Evolutionary conservation across 768 basidiomycete species (phyloP).

Genomic region (Collybia nuda): DNA sequence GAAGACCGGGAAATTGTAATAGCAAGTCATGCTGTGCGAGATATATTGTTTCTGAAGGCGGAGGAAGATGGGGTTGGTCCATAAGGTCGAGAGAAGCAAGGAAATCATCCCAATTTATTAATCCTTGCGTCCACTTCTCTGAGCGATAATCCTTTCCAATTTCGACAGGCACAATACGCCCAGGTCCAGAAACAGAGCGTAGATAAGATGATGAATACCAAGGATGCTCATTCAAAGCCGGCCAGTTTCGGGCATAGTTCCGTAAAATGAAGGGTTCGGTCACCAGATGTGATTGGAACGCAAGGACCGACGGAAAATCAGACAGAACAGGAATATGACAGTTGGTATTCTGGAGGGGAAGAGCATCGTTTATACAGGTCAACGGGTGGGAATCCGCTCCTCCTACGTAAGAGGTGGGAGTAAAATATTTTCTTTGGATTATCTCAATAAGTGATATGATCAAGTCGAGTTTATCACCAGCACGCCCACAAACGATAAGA

Average conservation of each 20-base stretch:
- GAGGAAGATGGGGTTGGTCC: slow-evolving; percentile 21
- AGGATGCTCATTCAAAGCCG: slow-evolving; percentile 65
- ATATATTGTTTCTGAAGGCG: slow-evolving; percentile 50
- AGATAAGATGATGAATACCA: slow-evolving; percentile 80
- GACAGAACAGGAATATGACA: slow-evolving; percentile 38
- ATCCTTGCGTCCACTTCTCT: slow-evolving; percentile 76
- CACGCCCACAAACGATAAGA: slow-evolving; percentile 81
- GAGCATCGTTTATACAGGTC: not conserved
- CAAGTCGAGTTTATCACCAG: slow-evolving; percentile 58
- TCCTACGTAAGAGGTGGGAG: not conserved
- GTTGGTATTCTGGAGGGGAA: slow-evolving; percentile 18
- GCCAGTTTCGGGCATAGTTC: slow-evolving; percentile 68
- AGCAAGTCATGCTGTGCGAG: slow-evolving; percentile 91
- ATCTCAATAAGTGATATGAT: slow-evolving; percentile 60
- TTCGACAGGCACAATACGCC: slow-evolving; percentile 88
- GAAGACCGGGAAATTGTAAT: slow-evolving; percentile 77
- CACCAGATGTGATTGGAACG: slow-evolving; percentile 47
- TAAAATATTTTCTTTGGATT: slow-evolving; percentile 48
- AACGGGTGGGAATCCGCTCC: no score
- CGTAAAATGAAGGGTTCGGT: slow-evolving; percentile 73
- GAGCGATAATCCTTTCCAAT: slow-evolving; percentile 81
- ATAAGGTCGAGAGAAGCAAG: slow-evolving; percentile 44
- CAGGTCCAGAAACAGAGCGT: slow-evolving; percentile 67
- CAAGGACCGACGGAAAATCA: slow-evolving; percentile 54
- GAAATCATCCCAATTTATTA: slow-evolving; percentile 81